Percentiles rank a stretch among this genome's conserved stretches.
Conservation (phyloP, 2,329 filamentous ascomycete species). For the Aspergillus sp. region DNA sequence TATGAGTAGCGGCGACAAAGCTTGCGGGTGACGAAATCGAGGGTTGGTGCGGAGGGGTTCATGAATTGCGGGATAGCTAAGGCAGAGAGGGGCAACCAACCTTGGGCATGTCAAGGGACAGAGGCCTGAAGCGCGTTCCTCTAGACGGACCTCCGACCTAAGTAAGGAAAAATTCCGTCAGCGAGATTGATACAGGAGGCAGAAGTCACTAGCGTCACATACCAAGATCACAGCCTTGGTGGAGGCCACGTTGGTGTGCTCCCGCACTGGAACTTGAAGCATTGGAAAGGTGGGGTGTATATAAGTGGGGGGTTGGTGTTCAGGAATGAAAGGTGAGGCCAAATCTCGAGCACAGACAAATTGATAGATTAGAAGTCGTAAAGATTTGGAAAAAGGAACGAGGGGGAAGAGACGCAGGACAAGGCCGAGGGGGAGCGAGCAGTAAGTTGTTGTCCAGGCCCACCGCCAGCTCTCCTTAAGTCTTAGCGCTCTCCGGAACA, state of each 20-base stretch:
- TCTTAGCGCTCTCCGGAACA: slow-evolving; percentile 4
- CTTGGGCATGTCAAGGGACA: slow-evolving; percentile 95
- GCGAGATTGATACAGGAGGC: slow-evolving; percentile 11
- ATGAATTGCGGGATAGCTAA: slow-evolving; percentile 1
- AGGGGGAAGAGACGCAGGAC: neutral
- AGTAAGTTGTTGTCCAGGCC: neutral
- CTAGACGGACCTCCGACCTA: slow-evolving; percentile 93
- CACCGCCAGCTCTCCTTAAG: neutral
- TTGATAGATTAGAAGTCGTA: neutral
- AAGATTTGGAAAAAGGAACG: neutral
- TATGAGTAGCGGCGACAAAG: neutral
- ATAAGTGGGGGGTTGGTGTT: slow-evolving; percentile 7
- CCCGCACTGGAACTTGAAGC: slow-evolving; percentile 50
- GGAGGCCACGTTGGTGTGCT: slow-evolving; percentile 53
- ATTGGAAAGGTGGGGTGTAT: slow-evolving; percentile 31
- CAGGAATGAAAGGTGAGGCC: neutral
- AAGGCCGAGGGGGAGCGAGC: neutral
- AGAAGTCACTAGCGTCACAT: slow-evolving; percentile 34
- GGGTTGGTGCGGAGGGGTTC: neutral
- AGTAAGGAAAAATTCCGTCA: slow-evolving; percentile 36
- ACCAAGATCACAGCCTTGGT: slow-evolving; percentile 97
- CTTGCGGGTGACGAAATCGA: slow-evolving; percentile 1
- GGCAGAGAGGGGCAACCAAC: slow-evolving; percentile 50
- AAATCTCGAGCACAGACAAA: neutral
- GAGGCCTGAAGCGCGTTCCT: slow-evolving; percentile 91